Evolutionary conservation across 331 rosid genomes (phyloP).

Genomic region (Prunus yedoensis): DNA sequence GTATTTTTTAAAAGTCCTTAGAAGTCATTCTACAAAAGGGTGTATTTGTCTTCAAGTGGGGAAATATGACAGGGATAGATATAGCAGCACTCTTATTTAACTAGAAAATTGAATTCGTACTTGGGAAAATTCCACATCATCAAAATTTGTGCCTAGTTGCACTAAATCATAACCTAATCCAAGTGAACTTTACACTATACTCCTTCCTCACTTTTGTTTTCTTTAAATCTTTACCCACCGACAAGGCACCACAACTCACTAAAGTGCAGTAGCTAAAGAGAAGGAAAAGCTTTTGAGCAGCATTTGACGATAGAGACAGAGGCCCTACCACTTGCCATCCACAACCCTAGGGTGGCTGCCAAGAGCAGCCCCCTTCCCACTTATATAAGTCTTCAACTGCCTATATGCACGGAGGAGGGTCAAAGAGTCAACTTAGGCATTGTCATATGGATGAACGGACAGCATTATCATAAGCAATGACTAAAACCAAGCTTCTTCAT

Average conservation of each 20-base stretch:
- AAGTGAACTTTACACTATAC: not conserved
- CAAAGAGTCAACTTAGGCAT: not conserved
- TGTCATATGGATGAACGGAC: not conserved
- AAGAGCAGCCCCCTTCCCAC: not conserved
- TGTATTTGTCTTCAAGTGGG: no score
- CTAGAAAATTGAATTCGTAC: not conserved
- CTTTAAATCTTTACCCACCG: not conserved
- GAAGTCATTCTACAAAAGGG: no score
- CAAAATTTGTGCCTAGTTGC: not conserved
- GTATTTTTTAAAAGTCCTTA: no score
- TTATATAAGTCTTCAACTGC: not conserved
- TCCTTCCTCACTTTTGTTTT: not conserved
- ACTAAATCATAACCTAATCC: not conserved
- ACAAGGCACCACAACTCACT: not conserved
- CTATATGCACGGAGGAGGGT: not conserved
- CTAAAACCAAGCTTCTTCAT: not conserved
- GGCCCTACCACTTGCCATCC: slow-evolving; percentile 17
- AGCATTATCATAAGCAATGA: not conserved
- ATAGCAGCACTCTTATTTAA: no score
- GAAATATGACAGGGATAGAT: rapidly evolving
- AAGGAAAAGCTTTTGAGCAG: not conserved
- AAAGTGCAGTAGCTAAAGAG: not conserved
- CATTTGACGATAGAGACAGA: not conserved
- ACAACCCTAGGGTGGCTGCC: not conserved
- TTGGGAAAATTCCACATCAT: not conserved